phyloP scores from a whole-genome alignment of 495 filamentous ascomycete genomes.

The Pseudevernia furfuracea region DNA sequence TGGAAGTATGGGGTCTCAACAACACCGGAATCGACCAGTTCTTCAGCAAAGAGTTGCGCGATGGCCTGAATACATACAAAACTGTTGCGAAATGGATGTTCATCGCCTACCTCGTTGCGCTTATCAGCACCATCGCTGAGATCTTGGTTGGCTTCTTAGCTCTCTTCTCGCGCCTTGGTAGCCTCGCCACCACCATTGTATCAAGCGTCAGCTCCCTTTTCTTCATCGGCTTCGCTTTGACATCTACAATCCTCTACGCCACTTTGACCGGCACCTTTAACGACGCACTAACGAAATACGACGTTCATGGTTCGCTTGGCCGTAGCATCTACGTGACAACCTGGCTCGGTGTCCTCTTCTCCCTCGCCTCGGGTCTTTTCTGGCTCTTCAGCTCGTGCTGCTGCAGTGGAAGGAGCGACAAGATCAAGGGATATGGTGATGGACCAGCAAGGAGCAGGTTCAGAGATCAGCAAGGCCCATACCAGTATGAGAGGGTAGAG shows the following conservation, averaged over 20 bases:
- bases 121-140: constrained; percentile 60
- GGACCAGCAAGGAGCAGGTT: constrained; percentile 27
- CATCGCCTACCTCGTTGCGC: constrained; percentile 59
- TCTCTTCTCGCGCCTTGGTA: constrained; percentile 60
- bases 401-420: constrained; percentile 53
- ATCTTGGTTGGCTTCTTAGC: constrained; percentile 64
- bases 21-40: constrained; percentile 46
- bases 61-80: constrained; percentile 62
- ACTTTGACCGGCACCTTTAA: constrained; percentile 53
- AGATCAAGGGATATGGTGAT: constrained; percentile 28
- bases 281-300: constrained; percentile 54
- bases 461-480: constrained; percentile 31
- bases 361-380: constrained; percentile 65
- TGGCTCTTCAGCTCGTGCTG: constrained; percentile 90
- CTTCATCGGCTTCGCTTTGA: constrained; percentile 49
- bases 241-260: constrained; percentile 53
- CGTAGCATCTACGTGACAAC: constrained; percentile 56
- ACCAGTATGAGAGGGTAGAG: constrained; percentile 38
- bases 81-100: constrained; percentile 75
- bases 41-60: constrained; percentile 52
- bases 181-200: constrained; percentile 70
- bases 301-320: constrained; percentile 56
- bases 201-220: constrained; percentile 52
- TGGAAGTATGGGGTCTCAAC: constrained; percentile 54
- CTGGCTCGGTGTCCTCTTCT: constrained; percentile 77